A percentile compares a stretch with the other conserved stretches of the same genome.
phyloP scores from a whole-genome alignment of 208 protist species.

The Trypanosoma conorhini region DNA sequence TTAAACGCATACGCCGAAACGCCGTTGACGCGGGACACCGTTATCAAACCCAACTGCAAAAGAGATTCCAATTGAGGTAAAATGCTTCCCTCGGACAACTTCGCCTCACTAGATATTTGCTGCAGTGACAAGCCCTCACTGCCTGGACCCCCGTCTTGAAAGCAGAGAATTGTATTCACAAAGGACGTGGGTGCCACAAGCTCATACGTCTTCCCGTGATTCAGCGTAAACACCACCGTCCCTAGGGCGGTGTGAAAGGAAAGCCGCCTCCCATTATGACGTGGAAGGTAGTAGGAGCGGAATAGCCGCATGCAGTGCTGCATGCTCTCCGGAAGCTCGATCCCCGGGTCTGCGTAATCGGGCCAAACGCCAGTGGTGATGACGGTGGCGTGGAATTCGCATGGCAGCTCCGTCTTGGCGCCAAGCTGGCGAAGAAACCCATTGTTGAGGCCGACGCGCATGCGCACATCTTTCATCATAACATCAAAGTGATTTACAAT shows the following conservation, averaged over 20 bases:
- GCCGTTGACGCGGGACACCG: neutral
- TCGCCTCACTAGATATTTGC: slow-evolving; percentile 18
- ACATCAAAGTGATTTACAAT: slow-evolving; percentile 62
- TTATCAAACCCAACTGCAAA: slow-evolving; percentile 21
- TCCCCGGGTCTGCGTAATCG: slow-evolving; percentile 38
- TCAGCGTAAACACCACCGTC: slow-evolving; percentile 59
- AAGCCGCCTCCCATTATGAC: slow-evolving; percentile 73
- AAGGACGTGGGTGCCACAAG: slow-evolving; percentile 71
- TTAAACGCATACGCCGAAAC: slow-evolving; percentile 26
- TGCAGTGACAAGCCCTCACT: slow-evolving; percentile 16
- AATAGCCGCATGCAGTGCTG: slow-evolving; percentile 56
- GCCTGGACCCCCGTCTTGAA: slow-evolving; percentile 20
- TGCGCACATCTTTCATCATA: slow-evolving; percentile 68
- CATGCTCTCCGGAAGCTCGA: slow-evolving; percentile 54
- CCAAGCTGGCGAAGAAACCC: slow-evolving; percentile 20
- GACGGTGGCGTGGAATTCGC: slow-evolving; percentile 61
- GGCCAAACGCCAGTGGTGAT: slow-evolving; percentile 74
- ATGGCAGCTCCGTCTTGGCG: slow-evolving; percentile 26
- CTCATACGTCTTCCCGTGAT: slow-evolving; percentile 39
- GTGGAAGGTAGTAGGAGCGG: slow-evolving; percentile 53
- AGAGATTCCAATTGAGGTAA: slow-evolving; percentile 25
- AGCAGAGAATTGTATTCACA: slow-evolving; percentile 57
- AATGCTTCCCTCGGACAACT: slow-evolving; percentile 15
- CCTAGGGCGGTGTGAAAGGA: slow-evolving; percentile 67
- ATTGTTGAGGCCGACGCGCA: slow-evolving; percentile 21